Evolutionary conservation across 345 rosid genomes (phyloP).

Genomic region (Lepidium sativum): DNA sequence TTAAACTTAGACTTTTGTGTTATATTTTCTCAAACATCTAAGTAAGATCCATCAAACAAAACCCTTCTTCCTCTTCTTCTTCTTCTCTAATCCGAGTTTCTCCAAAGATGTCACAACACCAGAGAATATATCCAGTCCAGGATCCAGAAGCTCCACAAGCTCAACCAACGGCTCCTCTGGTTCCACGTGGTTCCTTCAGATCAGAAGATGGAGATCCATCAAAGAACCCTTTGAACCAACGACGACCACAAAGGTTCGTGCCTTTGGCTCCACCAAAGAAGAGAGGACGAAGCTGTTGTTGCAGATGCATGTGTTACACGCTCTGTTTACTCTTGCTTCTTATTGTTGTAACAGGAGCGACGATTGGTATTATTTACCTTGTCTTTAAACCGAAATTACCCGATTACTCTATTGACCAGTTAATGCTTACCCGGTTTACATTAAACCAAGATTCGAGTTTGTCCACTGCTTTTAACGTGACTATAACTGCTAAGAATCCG

Average conservation of each 20-base stretch:
- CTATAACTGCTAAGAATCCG: constrained; percentile 61
- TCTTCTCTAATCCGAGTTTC: no score
- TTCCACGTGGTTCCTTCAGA: constrained; percentile 36
- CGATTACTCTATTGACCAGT: constrained; percentile 45
- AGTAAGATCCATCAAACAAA: neutral
- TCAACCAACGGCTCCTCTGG: constrained; percentile 46
- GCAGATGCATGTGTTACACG: constrained; percentile 69
- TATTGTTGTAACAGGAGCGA: constrained; percentile 33
- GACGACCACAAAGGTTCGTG: constrained; percentile 21
- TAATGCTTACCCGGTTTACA: constrained; percentile 46
- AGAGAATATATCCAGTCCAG: constrained; percentile 48
- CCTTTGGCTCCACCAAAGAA: constrained; percentile 38
- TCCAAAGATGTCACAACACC: constrained; percentile 47
- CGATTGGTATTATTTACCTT: constrained; percentile 50
- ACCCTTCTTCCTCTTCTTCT: neutral
- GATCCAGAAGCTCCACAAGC: constrained; percentile 42
- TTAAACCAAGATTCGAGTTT: constrained; percentile 38
- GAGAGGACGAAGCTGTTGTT: constrained; percentile 45
- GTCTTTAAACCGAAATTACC: constrained; percentile 76
- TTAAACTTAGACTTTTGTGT: neutral
- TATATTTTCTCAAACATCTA: neutral
- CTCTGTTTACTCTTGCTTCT: constrained; percentile 39
- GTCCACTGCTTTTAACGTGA: constrained; percentile 48
- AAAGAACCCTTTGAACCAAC: constrained; percentile 25
- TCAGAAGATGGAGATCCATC: constrained; percentile 34